Base-by-base conservation (phyloP, 352 stramenopile species). In the Globisporangium rhizosaccharum region DNA sequence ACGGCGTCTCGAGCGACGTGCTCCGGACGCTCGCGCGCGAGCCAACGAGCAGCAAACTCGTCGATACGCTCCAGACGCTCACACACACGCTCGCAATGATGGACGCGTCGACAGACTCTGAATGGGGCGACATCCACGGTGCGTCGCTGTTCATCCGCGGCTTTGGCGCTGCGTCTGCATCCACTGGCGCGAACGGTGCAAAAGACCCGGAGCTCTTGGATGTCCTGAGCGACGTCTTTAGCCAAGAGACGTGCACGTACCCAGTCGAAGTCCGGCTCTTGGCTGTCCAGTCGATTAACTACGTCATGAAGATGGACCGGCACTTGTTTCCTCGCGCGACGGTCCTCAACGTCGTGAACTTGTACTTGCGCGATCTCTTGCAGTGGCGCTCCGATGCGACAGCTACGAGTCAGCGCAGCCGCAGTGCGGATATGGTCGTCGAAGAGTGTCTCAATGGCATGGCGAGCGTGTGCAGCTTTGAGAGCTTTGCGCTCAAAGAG, bases 1-100 rank as follows among this genome's bases (percentile, higher is more conserved):
- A 90, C 62, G 82, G 82, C 1, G 71, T 92, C 6, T 89, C 80
- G 10, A 85, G 83, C 44, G 70, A 82, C 5, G 76, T 81, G 23
- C 63, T 92, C 4, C 70, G 75, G 54, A 84, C 84, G 36, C 58
- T 92, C 20, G 47, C 76, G 25, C 52, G 60, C 9, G 76, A 88
- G 45, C 78, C 78, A 1, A 72, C 59, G 25, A 70, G 66, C 57
- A 73, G 57, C 47, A 86, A 79, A 26, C 68, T 94, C 17, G 61
- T 77, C 5, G 81, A 88, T 53, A 87, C 73, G 25, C 59, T 94
- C 56, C 85, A 92, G 62, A 76, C 81, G 12, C 62, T 94, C 56
- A 94, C 85, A 12, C 85, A 94, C 59, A 91, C 83, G 18, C 42
- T 94, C 33, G 85, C 85, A 2, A 92, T 94, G 82, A 86, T 88